Evolutionary conservation across 148 eudicot genomes (phyloP), one percentile per base, ranked within the genome.

Genomic region (Chenopodium formosanum): DNA sequence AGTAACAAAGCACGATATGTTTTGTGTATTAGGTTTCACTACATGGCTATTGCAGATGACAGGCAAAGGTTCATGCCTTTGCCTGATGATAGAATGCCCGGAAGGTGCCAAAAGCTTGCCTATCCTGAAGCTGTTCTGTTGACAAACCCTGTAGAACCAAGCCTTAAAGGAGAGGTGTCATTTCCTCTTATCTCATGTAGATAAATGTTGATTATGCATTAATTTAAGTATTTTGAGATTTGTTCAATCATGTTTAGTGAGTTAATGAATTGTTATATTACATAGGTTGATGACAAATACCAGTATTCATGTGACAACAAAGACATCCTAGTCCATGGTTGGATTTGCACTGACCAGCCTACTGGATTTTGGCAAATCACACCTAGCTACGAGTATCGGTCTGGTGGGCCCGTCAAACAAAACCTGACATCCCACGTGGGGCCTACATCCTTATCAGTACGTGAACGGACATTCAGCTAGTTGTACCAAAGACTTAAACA

Each of bases 351-450:
- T 47, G 86, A 88, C 37, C 94, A 89, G 44, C 88, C 90, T 23
- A 87, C 91, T 9, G 98, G 98, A 17, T 92, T 94, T 77, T 94
- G 98, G 98, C 97, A 92, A 84, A 91, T 94, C 75, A 90, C 90
- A 58, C 94, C 98, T 7, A 91, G 97, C 80, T 87, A 86, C 68
- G 98, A 94, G 87, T 90, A 90, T 70, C 88, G 94, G 2, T 88
- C 98, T 29, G 95, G 97, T 3, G 98, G 97, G 10, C 97, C 96
- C 9, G 63, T 85, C 56, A 94, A 94, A 82, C 98, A 94, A 80
- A 90, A 92, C 52, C 88, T 94, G 11, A 90, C 97, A 71, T 94
- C 98, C 53, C 98, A 94, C 83, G 98, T 94, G 32, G 93, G 93
- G 67, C 97, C 98, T 37, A 90, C 94, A 0, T 88, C 91, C 22